Evolutionary conservation across 805 yeast genomes (phyloP), one percentile per base, ranked within the genome.

Genomic region (Kodamaea kaohsiungensis): DNA sequence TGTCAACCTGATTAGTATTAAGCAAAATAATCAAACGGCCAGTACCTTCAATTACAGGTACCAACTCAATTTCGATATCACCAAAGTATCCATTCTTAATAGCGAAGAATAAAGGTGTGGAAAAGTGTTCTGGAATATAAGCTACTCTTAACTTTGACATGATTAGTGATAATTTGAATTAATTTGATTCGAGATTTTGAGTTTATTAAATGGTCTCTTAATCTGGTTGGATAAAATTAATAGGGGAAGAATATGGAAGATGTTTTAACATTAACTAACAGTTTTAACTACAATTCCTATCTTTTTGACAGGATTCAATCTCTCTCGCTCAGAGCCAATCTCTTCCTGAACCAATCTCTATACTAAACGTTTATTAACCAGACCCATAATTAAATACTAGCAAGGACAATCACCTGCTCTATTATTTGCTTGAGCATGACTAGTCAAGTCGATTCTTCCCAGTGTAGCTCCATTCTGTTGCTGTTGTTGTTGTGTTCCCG

Each of bases 91-190:
- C 86, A 48, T 89, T 78, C 47, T 73, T 57, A 55, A 78, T 65
- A 3, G 96, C 96, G 64, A 90, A 83, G 56, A 84, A 84, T 59
- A 91, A 73, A 3, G 97, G 97, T 0, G 97, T 88, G 40, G 95
- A 86, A 64, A 91, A 92, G 66, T 92, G 98, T 69, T 91, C 97
- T 1, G 97, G 97, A 51, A 91, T 85, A 71, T 83, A 88, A 1
- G 97, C 98, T 27, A 91, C 88, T 63, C 68, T 82, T 30, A 85
- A 59, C 22, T 58, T 46, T 10, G 49, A 15, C 47, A 48, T 46
- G 15, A 12, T 17, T 49, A 18, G 2, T 17, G 45, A 13, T 40
- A 3, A 40, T 30, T 30, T 30, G 10, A 30, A 9, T 30, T 30
- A 8, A 30, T 30, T 30, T 30, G 35, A 30, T 30, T 4, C 10